Conservation (phyloP, 768 basidiomycete species). For the Sporobolomyces phaffii region DNA sequence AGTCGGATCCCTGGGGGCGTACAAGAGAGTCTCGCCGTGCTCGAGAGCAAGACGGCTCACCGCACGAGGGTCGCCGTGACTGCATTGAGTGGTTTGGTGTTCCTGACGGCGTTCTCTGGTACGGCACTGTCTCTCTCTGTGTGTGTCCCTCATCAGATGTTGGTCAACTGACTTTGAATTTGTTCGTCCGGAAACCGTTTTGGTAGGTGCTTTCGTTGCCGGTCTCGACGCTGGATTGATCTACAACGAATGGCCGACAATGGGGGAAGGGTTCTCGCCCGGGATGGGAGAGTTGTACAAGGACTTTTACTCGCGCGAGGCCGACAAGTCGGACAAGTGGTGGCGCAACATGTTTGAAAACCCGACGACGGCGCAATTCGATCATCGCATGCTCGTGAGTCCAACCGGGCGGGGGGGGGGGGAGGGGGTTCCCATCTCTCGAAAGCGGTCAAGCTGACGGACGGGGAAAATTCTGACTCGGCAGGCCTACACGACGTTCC, state of each 20-base stretch:
- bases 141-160: neutral
- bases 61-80: conserved; percentile 59
- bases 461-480: neutral
- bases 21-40: conserved; percentile 50
- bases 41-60: conserved; percentile 57
- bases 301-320: conserved; percentile 61
- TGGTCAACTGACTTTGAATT: too few relatives aligned
- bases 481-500: conserved; percentile 80
- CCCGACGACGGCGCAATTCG: conserved; percentile 93
- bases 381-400: conserved; percentile 78
- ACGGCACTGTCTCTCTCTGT: conserved; percentile 39
- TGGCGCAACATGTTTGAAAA: conserved; percentile 97
- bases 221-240: conserved; percentile 91
- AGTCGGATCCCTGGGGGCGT: conserved; percentile 18
- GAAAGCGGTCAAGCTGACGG: too few relatives aligned
- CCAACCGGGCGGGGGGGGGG: too few relatives aligned
- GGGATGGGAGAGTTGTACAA: conserved; percentile 77
- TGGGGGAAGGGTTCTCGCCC: conserved; percentile 71
- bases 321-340: conserved; percentile 71
- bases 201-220: conserved; percentile 91
- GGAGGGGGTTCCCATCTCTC: too few relatives aligned
- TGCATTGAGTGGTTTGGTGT: conserved; percentile 67
- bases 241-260: conserved; percentile 90
- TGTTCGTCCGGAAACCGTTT: too few relatives aligned
- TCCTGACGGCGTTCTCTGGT: conserved; percentile 91